A percentile compares a stretch with the other conserved stretches of the same genome.
Conservation (phyloP, 2,329 filamentous ascomycete species). For the Pseudogymnoascus sp. region DNA sequence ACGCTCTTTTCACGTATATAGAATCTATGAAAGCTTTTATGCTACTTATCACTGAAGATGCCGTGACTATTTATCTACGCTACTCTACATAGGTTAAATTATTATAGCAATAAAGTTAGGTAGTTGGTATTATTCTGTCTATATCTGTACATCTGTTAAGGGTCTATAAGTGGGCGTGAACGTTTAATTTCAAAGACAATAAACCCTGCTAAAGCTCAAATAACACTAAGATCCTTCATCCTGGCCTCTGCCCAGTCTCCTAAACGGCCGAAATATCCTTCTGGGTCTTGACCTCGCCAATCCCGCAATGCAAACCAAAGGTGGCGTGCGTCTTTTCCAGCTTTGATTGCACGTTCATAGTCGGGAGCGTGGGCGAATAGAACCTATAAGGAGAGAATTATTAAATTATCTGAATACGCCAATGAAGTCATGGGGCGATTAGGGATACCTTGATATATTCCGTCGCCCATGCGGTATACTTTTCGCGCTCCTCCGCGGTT, state of each 20-base stretch:
- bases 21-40: too few species aligned
- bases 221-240: too few species aligned
- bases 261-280: constrained; percentile 17
- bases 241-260: neutral
- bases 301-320: constrained; percentile 26
- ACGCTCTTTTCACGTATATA: too few species aligned
- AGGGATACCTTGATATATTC: constrained; percentile 24
- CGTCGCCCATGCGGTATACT: constrained; percentile 21
- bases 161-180: too few species aligned
- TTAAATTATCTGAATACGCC: constrained; percentile 10
- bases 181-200: too few species aligned
- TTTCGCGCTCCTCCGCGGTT: constrained; percentile 14
- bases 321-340: constrained; percentile 25
- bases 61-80: too few species aligned
- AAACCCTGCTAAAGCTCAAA: too few species aligned
- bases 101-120: too few species aligned
- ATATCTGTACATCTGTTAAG: too few species aligned
- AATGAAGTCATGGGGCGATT: neutral
- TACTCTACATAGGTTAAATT: too few species aligned
- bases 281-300: constrained; percentile 16
- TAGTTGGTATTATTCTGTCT: too few species aligned
- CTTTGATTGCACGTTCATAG: constrained; percentile 21
- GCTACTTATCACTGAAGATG: too few species aligned
- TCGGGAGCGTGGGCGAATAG: constrained; percentile 19
- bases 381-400: constrained; percentile 16